Base-by-base conservation (phyloP, 352 stramenopile genomes). In the Aphanomyces euteiches region DNA sequence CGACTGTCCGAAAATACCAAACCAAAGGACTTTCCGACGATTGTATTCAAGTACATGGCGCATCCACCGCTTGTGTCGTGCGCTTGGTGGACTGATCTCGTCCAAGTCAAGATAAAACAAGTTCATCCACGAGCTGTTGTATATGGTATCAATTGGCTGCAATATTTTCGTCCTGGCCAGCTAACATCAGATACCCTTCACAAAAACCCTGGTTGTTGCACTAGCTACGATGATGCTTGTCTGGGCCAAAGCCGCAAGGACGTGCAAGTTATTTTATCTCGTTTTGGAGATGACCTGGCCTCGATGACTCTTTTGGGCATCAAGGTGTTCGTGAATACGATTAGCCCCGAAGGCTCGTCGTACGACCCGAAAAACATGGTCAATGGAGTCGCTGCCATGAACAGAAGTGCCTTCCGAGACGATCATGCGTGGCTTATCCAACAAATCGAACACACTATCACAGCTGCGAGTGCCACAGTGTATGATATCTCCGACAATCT, bases 321-420 rank as follows among this genome's bases (percentile, higher is more conserved):
- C 48, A 67, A 71, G 28, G 56, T 71, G 39, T 71, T 66, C 66
- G 56, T 65, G 3, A 48, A 36, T n/a, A 71, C 65, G 17, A 5
- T 66, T 6, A 47, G 34, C 50, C 65, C 65, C 10, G 65, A 71
- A 71, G 65, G 65, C 41, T 15, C 48, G 0, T 13, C 8, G 56
- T 71, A 67, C 65, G 36, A 61, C 56, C 36, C 36, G 3, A 36
- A 10, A 8, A 50, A 67, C 5, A 71, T 71, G 45, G 7, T 21
- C 4, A 41, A 67, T 5, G 34, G 48, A 34, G 8, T 47, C 28
- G 5, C 34, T 28, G n/a, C 45, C 28, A 40, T 71, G 17, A 56
- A 12, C 34, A 10, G n/a, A 41, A 43, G n/a, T 28, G 65, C 48
- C 8, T 71, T 47, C 19, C 17, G 36, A 4, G 36, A 34, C n/a